Evolutionary conservation across 2,329 filamentous ascomycete species (phyloP).

Genomic region (Samsoniella hepiali): DNA sequence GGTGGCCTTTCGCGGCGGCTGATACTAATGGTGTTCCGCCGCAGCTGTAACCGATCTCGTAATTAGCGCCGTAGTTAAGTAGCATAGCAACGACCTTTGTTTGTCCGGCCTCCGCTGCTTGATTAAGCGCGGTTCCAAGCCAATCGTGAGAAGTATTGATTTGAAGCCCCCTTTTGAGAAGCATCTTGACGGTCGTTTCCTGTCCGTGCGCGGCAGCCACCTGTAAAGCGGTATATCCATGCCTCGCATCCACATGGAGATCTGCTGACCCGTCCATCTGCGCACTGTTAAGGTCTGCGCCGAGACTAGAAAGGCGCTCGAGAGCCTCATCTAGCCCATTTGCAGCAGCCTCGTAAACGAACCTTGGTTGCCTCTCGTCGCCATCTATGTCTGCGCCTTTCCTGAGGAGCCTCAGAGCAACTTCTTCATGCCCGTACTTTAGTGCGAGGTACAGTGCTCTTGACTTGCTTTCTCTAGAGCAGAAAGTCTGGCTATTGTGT

Average conservation of each 20-base stretch:
- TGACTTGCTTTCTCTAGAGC: no score
- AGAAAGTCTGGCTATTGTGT: neutral
- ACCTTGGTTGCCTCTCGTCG: neutral
- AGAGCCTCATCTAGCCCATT: neutral
- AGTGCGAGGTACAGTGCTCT: neutral
- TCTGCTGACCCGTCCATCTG: no score
- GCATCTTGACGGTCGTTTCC: neutral
- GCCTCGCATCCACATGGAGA: neutral
- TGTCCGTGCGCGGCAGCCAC: neutral
- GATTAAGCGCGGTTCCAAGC: neutral
- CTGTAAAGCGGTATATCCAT: neutral
- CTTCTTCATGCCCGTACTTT: neutral
- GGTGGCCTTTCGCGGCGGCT: neutral
- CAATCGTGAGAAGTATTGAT: neutral
- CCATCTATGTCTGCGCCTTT: no score
- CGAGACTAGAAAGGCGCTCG: neutral
- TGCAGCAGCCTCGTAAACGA: neutral
- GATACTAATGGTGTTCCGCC: constrained; percentile 6
- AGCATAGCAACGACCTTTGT: neutral
- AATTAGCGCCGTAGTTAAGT: neutral
- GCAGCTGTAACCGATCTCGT: neutral
- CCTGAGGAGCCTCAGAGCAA: neutral
- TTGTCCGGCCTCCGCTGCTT: neutral
- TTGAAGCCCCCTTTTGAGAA: neutral
- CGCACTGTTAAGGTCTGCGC: neutral